Conservation (phyloP, 1,284 basidiomycete genomes). For the Puccinia triticina region DNA sequence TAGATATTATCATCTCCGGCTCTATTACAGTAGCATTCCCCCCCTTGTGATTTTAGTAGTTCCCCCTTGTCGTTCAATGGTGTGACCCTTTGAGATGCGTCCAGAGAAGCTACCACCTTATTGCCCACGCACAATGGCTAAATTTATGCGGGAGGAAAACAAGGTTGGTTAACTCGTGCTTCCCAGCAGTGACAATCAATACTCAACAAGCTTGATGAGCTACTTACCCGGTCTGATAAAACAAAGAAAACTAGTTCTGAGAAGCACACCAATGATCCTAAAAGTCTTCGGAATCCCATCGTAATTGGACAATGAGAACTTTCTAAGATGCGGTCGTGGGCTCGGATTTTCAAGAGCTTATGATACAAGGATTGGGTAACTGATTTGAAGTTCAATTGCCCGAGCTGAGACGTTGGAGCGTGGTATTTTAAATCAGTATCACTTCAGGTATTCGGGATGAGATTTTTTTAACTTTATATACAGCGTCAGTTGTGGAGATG, state of each 20-base stretch:
- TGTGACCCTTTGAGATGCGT: background rate
- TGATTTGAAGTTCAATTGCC: background rate
- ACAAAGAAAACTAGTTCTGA: background rate
- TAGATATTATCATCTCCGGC: background rate
- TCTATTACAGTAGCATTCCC: background rate
- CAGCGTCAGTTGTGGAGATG: background rate
- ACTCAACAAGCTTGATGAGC: background rate
- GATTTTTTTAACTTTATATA: background rate
- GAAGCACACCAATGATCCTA: background rate
- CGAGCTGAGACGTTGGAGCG: background rate
- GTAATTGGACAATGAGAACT: background rate
- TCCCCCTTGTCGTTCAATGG: background rate
- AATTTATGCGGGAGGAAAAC: background rate
- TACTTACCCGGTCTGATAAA: background rate
- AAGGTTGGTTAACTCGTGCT: background rate
- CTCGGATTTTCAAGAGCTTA: background rate
- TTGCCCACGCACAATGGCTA: background rate
- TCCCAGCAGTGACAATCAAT: background rate
- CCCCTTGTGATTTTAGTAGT: background rate
- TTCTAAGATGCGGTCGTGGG: background rate
- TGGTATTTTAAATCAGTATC: background rate
- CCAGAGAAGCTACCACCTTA: background rate
- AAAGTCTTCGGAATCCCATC: background rate
- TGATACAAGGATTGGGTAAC: too few species aligned
- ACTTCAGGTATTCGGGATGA: background rate